Base-by-base conservation (phyloP, 805 yeast genomes). In the Huiozyma sinensis region DNA sequence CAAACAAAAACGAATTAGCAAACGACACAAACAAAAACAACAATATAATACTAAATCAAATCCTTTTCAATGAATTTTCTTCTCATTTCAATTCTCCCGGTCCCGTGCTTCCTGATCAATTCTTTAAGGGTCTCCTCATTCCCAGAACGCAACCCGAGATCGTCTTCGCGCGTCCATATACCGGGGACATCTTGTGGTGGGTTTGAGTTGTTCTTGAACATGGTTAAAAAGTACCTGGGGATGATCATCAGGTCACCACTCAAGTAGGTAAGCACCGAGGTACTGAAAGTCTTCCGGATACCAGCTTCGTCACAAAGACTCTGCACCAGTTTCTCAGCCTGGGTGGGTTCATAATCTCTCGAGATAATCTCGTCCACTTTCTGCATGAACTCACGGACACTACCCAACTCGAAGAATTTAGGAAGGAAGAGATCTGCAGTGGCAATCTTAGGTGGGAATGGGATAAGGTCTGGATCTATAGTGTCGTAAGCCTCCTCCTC, bases 121-220 rank as follows among this genome's bases (percentile, higher is more conserved):
- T 53, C 48, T 30, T 60, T 61, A 41, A 66, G 36, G 34, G 65
- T 66, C 3, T 63, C 67, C n/a, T 55, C 61, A 36, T 59, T 61
- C 27, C 56, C 60, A 28, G 58, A 46, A 41, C 57, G 63, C 43
- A 70, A 50, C 48, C 60, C 57, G 12, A 54, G 63, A 48, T 70
- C 74, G 57, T 70, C 73, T 39, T 65, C 68, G 28, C 61, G 51
- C 2, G 72, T 69, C 74, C 74, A 70, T 38, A 70, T 65, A 42
- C 73, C 74, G n/a, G 69, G 66, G 7, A 64, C 64, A 42, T 67
- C 56, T 43, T 51, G 49, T 33, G 75, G 75, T 8, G 73, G 75
- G 47, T 69, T 67, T 11, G 63, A 58, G 32, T 67, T 67, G 28
- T 66, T 60, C 47, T 63, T 63, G 38, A 70, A 61, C 56, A 67